Evolutionary conservation across 768 basidiomycete species (phyloP), one percentile per base, ranked within the genome.

Genomic region (Lactarius sanguifluus): DNA sequence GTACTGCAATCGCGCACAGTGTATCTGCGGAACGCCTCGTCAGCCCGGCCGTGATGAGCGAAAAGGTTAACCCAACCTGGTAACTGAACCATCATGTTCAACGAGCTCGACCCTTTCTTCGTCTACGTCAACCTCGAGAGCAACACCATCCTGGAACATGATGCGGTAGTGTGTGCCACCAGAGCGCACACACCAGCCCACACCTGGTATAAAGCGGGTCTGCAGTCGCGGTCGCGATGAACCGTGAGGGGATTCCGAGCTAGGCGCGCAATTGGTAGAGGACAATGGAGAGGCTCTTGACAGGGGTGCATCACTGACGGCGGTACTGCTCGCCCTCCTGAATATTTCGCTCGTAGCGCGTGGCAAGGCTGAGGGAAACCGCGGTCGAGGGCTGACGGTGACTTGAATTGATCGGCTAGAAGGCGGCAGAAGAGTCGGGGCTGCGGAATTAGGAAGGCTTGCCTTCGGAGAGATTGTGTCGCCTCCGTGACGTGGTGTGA

Each of bases 181-280:
- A 52, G 79, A 76, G 57, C 80, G 75, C 62, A 81, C 76, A 64
- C 81, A 81, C 80, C 81, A 81, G 9, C 81, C 81, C 6, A 78
- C 71, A 10, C 75, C 75, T 2, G 79, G 76, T 52, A 81, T 77
- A 64, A 76, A 81, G 32, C 80, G 77, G 5, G 78, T 80, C 65
- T 80, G 75, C 32, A 72, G 62, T 16, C 62, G 70, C 25, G 62
- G 40, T n/a, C 13, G 50, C 13, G 41, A 18, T 36, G 56, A 25
- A 32, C 55, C 58, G 25, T 12, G 52, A 41, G 47, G 30, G 34
- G 34, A 36, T 16, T 20, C 62, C 45, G 60, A 64, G 30, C 68
- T 54, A 10, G 69, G 61, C 16, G 69, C 65, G n/a, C 65, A 59
- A 23, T 66, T 69, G n/a, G 54, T 56, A 59, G 71, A 41, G 58